A percentile compares a stretch with the other conserved stretches of the same genome.
Conservation (phyloP, 768 basidiomycete genomes). For the Tulasnella sp. region DNA sequence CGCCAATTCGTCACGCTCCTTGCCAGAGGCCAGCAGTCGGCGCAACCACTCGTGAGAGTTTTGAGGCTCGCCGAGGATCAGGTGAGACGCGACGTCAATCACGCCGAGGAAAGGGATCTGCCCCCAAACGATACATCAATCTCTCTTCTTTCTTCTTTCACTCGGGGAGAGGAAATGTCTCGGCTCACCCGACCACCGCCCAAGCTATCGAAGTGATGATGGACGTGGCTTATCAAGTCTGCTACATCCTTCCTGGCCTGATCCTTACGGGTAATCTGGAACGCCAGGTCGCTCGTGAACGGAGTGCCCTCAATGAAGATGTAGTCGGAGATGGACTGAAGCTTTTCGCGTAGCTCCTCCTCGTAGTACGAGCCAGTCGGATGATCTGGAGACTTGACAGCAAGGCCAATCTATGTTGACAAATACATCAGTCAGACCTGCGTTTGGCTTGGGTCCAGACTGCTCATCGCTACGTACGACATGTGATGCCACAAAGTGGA, state of each 20-base stretch:
- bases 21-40: not conserved
- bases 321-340: constrained; percentile 12
- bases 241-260: not conserved
- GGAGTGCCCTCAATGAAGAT: not conserved
- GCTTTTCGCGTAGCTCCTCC: constrained; percentile 11
- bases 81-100: not conserved
- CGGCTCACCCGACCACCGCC: not conserved
- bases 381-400: not conserved
- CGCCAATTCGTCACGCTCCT: constrained; percentile 3
- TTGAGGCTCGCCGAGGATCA: not conserved
- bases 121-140: too few species aligned
- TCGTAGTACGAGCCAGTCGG: constrained; percentile 14
- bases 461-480: constrained; percentile 38
- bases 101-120: not conserved
- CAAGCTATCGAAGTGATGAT: not conserved
- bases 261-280: not conserved
- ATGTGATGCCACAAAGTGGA: constrained; percentile 59
- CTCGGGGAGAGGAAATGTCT: not conserved
- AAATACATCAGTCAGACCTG: not conserved
- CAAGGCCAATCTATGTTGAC: constrained; percentile 4
- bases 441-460: not conserved
- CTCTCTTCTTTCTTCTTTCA: too few species aligned
- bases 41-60: not conserved
- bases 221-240: not conserved
- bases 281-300: not conserved